Percentiles rank a stretch among this genome's conserved stretches.
Evolutionary conservation across 768 basidiomycete species (phyloP).

Genomic region (Clitopilus passeckerianus): DNA sequence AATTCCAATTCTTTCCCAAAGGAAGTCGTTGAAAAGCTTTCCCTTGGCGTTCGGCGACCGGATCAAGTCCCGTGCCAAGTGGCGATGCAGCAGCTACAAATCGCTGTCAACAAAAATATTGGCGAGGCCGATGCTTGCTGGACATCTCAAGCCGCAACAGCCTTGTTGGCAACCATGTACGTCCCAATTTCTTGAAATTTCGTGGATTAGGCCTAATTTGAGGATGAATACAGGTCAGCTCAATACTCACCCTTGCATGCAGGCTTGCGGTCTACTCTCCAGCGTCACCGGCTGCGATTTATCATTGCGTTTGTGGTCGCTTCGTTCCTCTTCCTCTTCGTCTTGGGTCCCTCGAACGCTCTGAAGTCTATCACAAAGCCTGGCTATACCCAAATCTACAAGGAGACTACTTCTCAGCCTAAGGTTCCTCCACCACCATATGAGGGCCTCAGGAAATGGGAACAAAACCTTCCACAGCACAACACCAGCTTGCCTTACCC

Average conservation of each 20-base stretch:
- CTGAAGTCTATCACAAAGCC: background rate
- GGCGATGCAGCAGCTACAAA: background rate
- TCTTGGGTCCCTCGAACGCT: background rate
- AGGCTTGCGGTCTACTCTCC: background rate
- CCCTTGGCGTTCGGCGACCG: too few species aligned
- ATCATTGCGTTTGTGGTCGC: constrained; percentile 10
- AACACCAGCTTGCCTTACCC: constrained; percentile 29
- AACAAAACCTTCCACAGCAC: constrained; percentile 34
- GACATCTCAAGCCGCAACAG: too few species aligned
- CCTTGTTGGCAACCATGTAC: constrained; percentile 3
- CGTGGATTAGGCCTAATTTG: background rate
- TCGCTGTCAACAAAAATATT: too few species aligned
- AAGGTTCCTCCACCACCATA: constrained; percentile 24
- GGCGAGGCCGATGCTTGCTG: too few species aligned
- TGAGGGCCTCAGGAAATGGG: constrained; percentile 22
- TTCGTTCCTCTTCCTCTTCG: constrained; percentile 8
- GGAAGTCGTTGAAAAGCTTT: too few species aligned
- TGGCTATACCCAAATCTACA: background rate
- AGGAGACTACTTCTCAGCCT: constrained; percentile 2
- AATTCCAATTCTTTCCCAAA: too few species aligned
- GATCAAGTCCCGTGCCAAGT: background rate
- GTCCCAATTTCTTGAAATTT: background rate
- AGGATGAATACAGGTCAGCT: background rate
- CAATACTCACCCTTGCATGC: background rate
- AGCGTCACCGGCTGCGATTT: constrained; percentile 8